Evolutionary conservation across 208 protist genomes (phyloP), one percentile per base, ranked within the genome.

Genomic region (Leishmania amazonensis): DNA sequence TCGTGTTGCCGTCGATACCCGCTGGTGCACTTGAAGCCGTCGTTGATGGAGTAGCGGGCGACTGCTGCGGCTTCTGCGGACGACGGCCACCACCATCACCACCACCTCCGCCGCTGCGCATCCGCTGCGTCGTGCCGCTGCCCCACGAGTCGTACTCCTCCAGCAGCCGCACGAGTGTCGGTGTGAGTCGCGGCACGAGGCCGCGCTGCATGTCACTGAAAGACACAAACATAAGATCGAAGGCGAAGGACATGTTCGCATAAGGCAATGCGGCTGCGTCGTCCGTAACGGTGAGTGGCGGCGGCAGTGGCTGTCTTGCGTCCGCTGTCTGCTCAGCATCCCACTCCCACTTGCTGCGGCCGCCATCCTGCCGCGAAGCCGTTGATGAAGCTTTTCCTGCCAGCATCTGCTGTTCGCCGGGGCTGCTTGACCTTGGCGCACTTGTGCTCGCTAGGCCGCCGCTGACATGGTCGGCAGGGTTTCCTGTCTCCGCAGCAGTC

Each of bases 101-200:
- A n/a, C 71, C 91, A 76, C 5, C 88, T 78, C 62, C 92, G 65
- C 72, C 42, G 28, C 70, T 79, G 67, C 82, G 82, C 82, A 85
- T 85, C 54, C 93, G 85, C 38, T 95, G 88, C 31, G 94, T 95
- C 3, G 94, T 97, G 57, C 94, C 89, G 54, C 81, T 78, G 31
- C 87, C 89, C 93, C 94, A 97, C 45, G 91, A 92, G 79, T 95
- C 93, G 78, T 97, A 97, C 89, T 97, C 94, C 89, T 95, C 90
- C 68, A 96, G 82, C 65, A 97, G 80, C 21, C 84, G 84, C 58
- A 96, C 85, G 81, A 96, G 94, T 31, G 88, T 71, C 0, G 90
- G 91, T 35, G 88, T 91, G 5, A 95, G 80, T 1, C 79, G 57
- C 1, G 85, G 45, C 42, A 90, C 79, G 71, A 85, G 6, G 6